Conservation (phyloP, 2,329 filamentous ascomycete species). For the Ophiostoma pallidulum region DNA sequence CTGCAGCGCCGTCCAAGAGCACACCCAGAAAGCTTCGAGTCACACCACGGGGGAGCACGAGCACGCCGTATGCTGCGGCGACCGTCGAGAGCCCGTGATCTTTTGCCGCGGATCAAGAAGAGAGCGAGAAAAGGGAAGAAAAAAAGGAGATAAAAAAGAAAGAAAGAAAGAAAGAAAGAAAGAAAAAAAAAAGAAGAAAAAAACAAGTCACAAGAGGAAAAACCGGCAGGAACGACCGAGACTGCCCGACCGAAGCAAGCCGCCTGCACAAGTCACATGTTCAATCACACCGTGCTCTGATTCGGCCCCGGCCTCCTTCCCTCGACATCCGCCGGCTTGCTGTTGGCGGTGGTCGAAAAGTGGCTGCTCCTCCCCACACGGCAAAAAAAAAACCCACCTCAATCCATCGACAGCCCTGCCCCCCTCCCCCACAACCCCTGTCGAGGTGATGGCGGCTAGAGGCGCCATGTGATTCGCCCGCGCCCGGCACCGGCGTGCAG, state of each 20-base stretch:
- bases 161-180: no score
- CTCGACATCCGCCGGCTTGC: background rate
- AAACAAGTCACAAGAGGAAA: background rate
- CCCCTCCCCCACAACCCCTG: background rate
- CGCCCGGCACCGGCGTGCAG: conserved; percentile 11
- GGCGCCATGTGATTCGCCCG: conserved; percentile 16
- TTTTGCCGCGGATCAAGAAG: no score
- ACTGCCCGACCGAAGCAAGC: background rate
- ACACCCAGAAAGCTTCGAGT: no score
- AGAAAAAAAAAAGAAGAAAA: background rate
- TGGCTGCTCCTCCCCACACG: conserved; percentile 3
- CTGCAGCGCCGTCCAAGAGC: no score
- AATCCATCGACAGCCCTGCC: no score
- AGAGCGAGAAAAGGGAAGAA: no score
- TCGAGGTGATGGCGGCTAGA: conserved; percentile 15
- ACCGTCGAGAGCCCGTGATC: no score
- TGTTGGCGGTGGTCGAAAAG: no score
- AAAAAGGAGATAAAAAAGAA: no score
- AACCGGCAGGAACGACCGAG: background rate
- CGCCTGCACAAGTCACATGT: conserved; percentile 5
- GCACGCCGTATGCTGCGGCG: no score
- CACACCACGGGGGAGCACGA: no score
- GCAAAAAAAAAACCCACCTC: no score
- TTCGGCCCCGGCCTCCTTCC: conserved; percentile 1
- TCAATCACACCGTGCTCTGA: conserved; percentile 5